Evolutionary conservation across 176 grass and related monocot species (phyloP).

Genomic region (Ensete glaucum): DNA sequence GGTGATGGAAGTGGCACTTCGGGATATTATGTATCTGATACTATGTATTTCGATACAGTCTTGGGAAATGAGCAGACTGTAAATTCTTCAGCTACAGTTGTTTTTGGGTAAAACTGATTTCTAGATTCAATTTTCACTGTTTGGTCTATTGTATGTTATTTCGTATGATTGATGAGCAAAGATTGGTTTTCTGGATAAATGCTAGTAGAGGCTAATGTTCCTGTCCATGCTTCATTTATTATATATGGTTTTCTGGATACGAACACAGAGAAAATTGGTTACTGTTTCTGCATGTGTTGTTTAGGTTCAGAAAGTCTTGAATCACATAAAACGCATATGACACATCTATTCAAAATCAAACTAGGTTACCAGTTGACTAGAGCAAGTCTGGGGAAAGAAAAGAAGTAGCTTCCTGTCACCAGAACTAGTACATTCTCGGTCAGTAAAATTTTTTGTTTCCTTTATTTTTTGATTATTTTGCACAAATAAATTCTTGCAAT

Average conservation of each 20-base stretch:
- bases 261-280: too few species aligned
- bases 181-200: neutral
- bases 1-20: conserved; percentile 93
- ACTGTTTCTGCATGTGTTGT: neutral
- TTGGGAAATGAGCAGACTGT: conserved; percentile 58
- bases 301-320: neutral
- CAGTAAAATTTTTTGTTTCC: too few species aligned
- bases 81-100: conserved; percentile 79
- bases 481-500: neutral
- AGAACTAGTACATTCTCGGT: neutral
- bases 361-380: too few species aligned
- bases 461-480: neutral
- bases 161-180: neutral
- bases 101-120: conserved; percentile 61
- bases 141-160: neutral
- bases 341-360: too few species aligned
- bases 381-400: neutral
- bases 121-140: neutral
- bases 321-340: neutral
- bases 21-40: conserved; percentile 86
- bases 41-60: conserved; percentile 61
- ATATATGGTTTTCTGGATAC: too few species aligned
- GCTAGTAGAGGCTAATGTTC: too few species aligned
- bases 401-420: neutral
- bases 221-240: too few species aligned